Evolutionary conservation across 2,329 filamentous ascomycete species (phyloP), one percentile per base, ranked within the genome.

Genomic region (Aspergillus novofumigatus): DNA sequence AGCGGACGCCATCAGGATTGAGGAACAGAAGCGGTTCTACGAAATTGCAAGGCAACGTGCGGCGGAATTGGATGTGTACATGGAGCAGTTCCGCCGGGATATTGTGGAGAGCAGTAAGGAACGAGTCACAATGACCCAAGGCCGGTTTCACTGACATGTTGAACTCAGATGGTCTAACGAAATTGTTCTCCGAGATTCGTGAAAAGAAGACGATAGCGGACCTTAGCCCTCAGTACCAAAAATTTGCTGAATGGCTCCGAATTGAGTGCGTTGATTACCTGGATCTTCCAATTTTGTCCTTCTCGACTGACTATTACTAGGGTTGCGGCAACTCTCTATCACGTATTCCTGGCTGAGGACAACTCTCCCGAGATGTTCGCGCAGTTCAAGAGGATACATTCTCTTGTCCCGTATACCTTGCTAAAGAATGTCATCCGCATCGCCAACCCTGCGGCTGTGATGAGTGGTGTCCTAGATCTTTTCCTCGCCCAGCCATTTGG

Each of bases 371-470:
- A 99, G 70, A 77, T 99, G 29, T 97, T 97, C 72, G 91, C 92
- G 0, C 94, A 99, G 74, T 87, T 90, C 4, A 96, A 93, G 77
- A 86, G 90, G 59, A 97, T 97, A 53, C 94, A 99, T 72, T 96
- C 92, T 0, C 83, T 97, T 55, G 89, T 99, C 48, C 94, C 94
- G 0, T 99, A 99, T 71, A 89, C 88, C 0, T 80, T 97, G 51
- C 81, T 99, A 71, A 99, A 99, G 79, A 97, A 97, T 70, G 91
- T 96, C 49, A 97, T 99, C 68, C 87, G 93, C 56, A 91, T 97
- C 65, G 92, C 94, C 23, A 99, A 99, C 66, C 94, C 94, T 2
- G 93, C 93, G 0, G 91, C 92, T 5, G 94, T 99, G 62, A 97
- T 99, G 93, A 90, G 89, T n/a, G 89, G 89, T 21, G 87, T 97